Evolutionary conservation across 1,139 yeast genomes (phyloP), one percentile per base, ranked within the genome.

Genomic region (Geotrichum klebahnii): DNA sequence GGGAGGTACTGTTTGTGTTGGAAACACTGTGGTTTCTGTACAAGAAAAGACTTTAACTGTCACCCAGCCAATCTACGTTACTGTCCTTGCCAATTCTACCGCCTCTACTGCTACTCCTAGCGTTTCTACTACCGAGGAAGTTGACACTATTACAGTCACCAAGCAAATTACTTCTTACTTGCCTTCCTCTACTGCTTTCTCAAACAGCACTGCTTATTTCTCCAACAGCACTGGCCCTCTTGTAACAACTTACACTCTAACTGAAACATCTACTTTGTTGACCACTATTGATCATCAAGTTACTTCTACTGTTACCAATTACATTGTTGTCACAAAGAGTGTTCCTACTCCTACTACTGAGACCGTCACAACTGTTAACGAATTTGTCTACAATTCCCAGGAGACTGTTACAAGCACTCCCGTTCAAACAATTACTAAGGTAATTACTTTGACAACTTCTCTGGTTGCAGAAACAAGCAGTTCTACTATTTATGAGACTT

Each of bases 291-390:
- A 38, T 24, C 24, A 29, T 14, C 17, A 29, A 17, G 32, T 46
- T 23, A 39, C 44, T 14, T 38, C 51, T n/a, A 48, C 52, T 23
- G 24, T 44, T 26, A 48, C 52, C 52, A 48, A 44, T 44, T 48
- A 26, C 29, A 39, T 44, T 34, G 43, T 22, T 5, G 44, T 45
- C 23, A 45, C 48, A 12, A 22, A 32, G 16, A 38, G 40, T 22
- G 45, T 33, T 12, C 28, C 36, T 12, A n/a, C 16, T 10, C 17
- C 44, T 10, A 19, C 29, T n/a, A 34, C 20, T 8, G n/a, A n/a
- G n/a, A 35, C 44, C 16, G 17, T 10, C 16, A 28, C 48, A n/a
- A 24, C 44, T 36, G 48, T 43, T 29, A 48, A 48, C 32, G 43
- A 23, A 16, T 48, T 48, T 38, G 32, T 38, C 6, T 48, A 48